Evolutionary conservation across 2,329 filamentous ascomycete species (phyloP), one percentile per base, ranked within the genome.

Genomic region (Niveomyces coronatus): DNA sequence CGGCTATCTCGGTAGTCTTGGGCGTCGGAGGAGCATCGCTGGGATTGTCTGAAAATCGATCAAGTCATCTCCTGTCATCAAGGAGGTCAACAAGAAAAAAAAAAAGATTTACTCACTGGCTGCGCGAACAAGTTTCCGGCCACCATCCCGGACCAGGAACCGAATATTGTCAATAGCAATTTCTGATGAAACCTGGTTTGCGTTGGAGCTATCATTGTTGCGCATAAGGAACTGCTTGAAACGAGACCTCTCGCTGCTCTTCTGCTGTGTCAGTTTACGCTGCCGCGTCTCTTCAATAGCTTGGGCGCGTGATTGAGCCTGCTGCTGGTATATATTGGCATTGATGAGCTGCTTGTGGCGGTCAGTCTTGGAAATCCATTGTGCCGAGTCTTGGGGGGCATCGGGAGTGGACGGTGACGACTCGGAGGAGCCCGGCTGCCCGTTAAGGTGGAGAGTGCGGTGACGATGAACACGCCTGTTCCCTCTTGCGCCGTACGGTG

Each of bases 331-430:
- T 1, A 89, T 74, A 13, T 76, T 74, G 15, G 80, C 75, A 54
- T 89, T 93, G 59, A 93, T 91, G 28, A 93, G 65, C 56, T 93
- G 85, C 53, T 84, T 74, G 53, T 88, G 83, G 35, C 82, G 80
- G 55, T 84, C 83, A 35, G 69, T 80, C 54, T 79, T 83, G 5
- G 78, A 74, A 29, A 91, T 73, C 76, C 82, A 89, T 3, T 52
- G 54, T 22, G 53, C 42, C 8, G 45, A 48, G 19, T 44, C 49
- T 38, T 26, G 40, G 6, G 48, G 45, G 14, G 74, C 58, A 17
- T 50, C 49, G 17, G 47, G 45, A 14, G 53, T 58, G 3, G 60
- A 57, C 3, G 61, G 52, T 22, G 63, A 59, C 3, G 63, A 53
- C 18, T 60, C 58, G 8, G 58, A 54, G 9, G 58, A 40, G 8